Conservation (phyloP, 805 yeast genomes). For the Schizosaccharomyces pombe region ASM294v3 CU329670.1:1327501-1328000, state of each 20-base stretch:
- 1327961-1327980: slow-evolving; percentile 7
- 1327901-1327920: slow-evolving; percentile 6
- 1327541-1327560: neutral
- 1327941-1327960: slow-evolving; percentile 8
- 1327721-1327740: slow-evolving; percentile 5
- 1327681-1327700: slow-evolving; percentile 2
- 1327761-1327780: neutral
- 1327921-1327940: slow-evolving; percentile 6
- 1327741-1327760: neutral
- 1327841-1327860: slow-evolving; percentile 5
- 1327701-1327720: slow-evolving; percentile 4
- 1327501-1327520: neutral
- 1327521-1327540: neutral
- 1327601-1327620: neutral
- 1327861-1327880: neutral
- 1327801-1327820: slow-evolving; percentile 6
- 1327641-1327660: slow-evolving; percentile 5
- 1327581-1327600: neutral
- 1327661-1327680: slow-evolving; percentile 5
- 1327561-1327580: neutral
- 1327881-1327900: slow-evolving; percentile 5
- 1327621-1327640: slow-evolving; percentile 1
- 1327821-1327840: slow-evolving; percentile 7
- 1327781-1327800: slow-evolving; percentile 4
- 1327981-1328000: slow-evolving; percentile 5